Conservation (phyloP, 768 basidiomycete genomes). For the Lanmaoa rubissima region DNA sequence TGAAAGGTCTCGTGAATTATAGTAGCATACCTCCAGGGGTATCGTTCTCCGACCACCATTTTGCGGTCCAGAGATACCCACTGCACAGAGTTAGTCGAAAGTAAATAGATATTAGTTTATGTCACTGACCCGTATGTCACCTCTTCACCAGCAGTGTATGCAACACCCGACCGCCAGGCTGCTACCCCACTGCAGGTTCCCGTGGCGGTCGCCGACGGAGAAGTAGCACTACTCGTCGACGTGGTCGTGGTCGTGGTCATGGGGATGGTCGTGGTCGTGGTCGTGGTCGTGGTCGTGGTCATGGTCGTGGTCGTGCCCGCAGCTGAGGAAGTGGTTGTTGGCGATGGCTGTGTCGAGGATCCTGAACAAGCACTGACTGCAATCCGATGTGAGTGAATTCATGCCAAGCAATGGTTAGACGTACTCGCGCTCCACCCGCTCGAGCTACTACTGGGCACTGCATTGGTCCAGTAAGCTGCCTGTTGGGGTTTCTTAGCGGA, state of each 20-base stretch:
- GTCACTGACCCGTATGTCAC: constrained; percentile 49
- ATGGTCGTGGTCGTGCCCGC: constrained; percentile 1
- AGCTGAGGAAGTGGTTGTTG: constrained; percentile 20
- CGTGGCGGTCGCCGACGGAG: constrained; percentile 22
- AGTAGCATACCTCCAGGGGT: constrained; percentile 40
- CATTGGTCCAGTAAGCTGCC: constrained; percentile 61
- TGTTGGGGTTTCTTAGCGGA: constrained; percentile 21
- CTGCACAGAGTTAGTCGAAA: constrained; percentile 6
- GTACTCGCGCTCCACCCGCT: constrained; percentile 66
- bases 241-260: not conserved
- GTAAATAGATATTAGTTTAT: not conserved
- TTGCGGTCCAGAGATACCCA: constrained; percentile 45
- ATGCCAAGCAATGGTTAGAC: constrained; percentile 17
- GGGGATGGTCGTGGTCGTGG: constrained; percentile 1
- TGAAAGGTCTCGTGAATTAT: not conserved
- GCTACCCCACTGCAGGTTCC: constrained; percentile 48
- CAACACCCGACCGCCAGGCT: constrained; percentile 45
- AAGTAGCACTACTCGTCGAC: constrained; percentile 10
- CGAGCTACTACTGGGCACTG: constrained; percentile 46
- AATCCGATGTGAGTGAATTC: not conserved
- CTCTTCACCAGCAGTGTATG: constrained; percentile 51
- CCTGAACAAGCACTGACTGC: constrained; percentile 26
- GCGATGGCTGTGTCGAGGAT: not conserved
- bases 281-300: not conserved
- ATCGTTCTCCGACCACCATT: constrained; percentile 63